phyloP scores from a whole-genome alignment of 257 asterid species.

The Craterostigma plantagineum region DNA sequence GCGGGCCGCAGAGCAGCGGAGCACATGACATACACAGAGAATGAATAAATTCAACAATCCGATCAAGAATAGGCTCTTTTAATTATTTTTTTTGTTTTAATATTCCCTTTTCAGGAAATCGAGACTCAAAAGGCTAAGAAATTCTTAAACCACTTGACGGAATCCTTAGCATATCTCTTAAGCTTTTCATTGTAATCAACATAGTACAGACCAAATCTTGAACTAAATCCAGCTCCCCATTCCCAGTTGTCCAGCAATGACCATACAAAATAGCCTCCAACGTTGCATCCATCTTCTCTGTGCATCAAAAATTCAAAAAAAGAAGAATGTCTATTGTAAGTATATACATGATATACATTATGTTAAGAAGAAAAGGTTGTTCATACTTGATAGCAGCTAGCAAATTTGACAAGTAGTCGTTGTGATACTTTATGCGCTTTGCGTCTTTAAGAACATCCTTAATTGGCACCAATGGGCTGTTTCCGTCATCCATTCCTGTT shows the following conservation, averaged over 20 bases:
- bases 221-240: slow-evolving; percentile 64
- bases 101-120: too few species aligned
- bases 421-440: slow-evolving; percentile 65
- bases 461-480: slow-evolving; percentile 20
- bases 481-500: slow-evolving; percentile 81
- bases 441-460: slow-evolving; percentile 43
- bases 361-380: background rate
- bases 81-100: too few species aligned
- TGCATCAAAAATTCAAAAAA: background rate
- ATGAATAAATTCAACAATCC: too few species aligned
- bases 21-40: too few species aligned
- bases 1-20: too few species aligned
- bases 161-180: slow-evolving; percentile 73
- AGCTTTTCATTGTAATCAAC: slow-evolving; percentile 60
- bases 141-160: slow-evolving; percentile 67
- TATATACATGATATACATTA: background rate
- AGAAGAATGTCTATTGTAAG: background rate
- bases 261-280: slow-evolving; percentile 80
- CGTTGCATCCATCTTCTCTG: slow-evolving; percentile 88
- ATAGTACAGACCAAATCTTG: slow-evolving; percentile 65
- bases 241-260: slow-evolving; percentile 94
- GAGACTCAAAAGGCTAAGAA: slow-evolving; percentile 31
- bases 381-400: slow-evolving; percentile 49
- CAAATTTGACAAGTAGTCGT: slow-evolving; percentile 48
- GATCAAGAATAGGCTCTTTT: too few species aligned